phyloP scores from a whole-genome alignment of 176 grass and related monocot species.

The Cymbopogon citratus region DNA sequence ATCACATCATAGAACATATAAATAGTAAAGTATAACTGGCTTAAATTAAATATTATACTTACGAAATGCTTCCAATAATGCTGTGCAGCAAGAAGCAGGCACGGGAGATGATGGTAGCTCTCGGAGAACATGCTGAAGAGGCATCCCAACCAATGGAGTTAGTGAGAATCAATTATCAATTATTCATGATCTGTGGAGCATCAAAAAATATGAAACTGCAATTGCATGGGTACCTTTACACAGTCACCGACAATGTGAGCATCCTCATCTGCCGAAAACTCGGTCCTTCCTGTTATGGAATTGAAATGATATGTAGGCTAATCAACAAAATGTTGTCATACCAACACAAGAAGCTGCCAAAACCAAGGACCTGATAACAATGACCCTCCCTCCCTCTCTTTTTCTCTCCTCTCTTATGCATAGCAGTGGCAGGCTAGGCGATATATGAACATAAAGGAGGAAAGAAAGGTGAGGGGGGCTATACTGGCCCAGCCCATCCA shows the following conservation, averaged over 20 bases:
- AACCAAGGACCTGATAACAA: not conserved
- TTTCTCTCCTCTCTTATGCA: not conserved
- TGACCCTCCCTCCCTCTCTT: not conserved
- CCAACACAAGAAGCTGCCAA: not conserved
- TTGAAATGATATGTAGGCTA: slow-evolving; percentile 25
- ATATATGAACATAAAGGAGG: not conserved
- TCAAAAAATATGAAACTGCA: not conserved
- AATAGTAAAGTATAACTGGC: not conserved
- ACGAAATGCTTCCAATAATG: slow-evolving; percentile 93
- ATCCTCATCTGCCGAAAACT: slow-evolving; percentile 90
- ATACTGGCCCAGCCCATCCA: not conserved
- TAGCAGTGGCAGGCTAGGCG: not conserved
- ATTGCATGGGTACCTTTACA: slow-evolving; percentile 67
- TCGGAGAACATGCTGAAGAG: slow-evolving; percentile 80
- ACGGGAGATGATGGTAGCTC: slow-evolving; percentile 98
- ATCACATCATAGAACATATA: slow-evolving; percentile 9
- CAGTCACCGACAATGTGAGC: slow-evolving; percentile 95
- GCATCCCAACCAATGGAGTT: slow-evolving; percentile 13
- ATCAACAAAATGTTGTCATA: not conserved
- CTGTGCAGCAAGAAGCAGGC: slow-evolving; percentile 90
- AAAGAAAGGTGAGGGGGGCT: not conserved
- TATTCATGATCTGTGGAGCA: not conserved
- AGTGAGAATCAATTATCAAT: slow-evolving; percentile 6
- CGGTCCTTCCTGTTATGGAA: slow-evolving; percentile 61
- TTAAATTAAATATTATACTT: slow-evolving; percentile 36